phyloP scores from a whole-genome alignment of 116 monocot species.

The Dioscorea cayenensis region DNA sequence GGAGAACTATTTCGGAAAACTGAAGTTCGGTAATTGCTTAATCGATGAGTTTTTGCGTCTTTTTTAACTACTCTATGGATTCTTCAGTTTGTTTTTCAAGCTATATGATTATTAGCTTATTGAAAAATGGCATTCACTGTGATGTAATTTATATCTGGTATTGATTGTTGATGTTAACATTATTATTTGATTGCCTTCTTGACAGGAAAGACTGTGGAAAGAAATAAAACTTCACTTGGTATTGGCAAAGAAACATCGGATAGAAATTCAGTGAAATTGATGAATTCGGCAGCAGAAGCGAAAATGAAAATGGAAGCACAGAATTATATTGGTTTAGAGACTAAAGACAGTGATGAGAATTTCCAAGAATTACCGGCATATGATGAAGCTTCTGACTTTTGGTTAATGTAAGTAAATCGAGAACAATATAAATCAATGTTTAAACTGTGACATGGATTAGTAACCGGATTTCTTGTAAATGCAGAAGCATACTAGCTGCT shows the following conservation, averaged over 20 bases:
- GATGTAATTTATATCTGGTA: no score
- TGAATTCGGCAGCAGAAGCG: neutral
- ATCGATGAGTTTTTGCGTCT: neutral
- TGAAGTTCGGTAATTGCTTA: constrained; percentile 15
- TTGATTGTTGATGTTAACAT: no score
- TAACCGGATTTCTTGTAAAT: constrained; percentile 14
- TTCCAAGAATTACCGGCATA: constrained; percentile 9
- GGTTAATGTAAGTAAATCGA: constrained; percentile 43
- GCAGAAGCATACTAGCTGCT: constrained; percentile 61
- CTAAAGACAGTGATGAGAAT: constrained; percentile 24
- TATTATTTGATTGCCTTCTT: neutral
- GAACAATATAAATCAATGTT: no score
- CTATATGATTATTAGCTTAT: no score
- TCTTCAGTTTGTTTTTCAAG: no score
- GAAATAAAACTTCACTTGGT: neutral
- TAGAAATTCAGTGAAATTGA: constrained; percentile 1
- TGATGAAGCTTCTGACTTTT: constrained; percentile 52
- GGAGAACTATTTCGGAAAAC: constrained; percentile 28
- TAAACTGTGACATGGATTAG: no score
- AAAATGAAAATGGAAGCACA: constrained; percentile 1
- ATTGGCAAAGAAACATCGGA: constrained; percentile 3
- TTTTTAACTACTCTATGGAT: neutral
- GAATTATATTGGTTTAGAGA: constrained; percentile 1
- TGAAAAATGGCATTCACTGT: no score
- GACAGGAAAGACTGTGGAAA: constrained; percentile 7